These are phyloP conservation scores for Talaromyces borbonicus DNA, from an alignment of 495 filamentous ascomycete species.

Conservation along the genomic window DNA sequence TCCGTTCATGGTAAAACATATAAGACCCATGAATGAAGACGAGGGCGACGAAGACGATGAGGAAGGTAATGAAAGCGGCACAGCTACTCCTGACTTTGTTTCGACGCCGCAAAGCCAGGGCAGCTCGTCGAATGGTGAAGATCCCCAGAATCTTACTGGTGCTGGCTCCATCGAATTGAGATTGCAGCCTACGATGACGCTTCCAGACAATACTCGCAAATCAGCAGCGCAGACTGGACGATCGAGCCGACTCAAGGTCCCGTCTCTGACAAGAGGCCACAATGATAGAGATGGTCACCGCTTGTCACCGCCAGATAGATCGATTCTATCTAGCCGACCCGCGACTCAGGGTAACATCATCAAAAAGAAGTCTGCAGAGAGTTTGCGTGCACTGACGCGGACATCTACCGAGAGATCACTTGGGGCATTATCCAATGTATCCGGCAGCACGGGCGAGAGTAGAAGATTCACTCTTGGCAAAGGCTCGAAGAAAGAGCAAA, in stretches of 20 bases:
- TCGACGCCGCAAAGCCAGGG: slow-evolving; percentile 19
- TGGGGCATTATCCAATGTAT: slow-evolving; percentile 37
- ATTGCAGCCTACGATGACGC: slow-evolving; percentile 65
- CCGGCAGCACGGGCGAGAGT: slow-evolving; percentile 42
- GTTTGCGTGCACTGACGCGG: slow-evolving; percentile 43
- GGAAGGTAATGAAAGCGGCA: slow-evolving; percentile 46
- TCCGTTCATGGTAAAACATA: slow-evolving; percentile 75
- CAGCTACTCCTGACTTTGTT: slow-evolving; percentile 20
- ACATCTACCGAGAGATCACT: slow-evolving; percentile 35
- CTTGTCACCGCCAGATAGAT: slow-evolving; percentile 16
- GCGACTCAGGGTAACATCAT: slow-evolving; percentile 23
- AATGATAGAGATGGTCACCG: slow-evolving; percentile 36
- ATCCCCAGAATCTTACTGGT: slow-evolving; percentile 34
- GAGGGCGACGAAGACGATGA: slow-evolving; percentile 46
- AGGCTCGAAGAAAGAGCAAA: slow-evolving; percentile 45
- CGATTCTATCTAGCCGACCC: slow-evolving; percentile 16
- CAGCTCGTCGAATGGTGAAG: slow-evolving; percentile 24
- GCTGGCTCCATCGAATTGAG: slow-evolving; percentile 66
- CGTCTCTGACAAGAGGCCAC: slow-evolving; percentile 28
- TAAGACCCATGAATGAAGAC: slow-evolving; percentile 36
- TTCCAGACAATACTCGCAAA: slow-evolving; percentile 39
- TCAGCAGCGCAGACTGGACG: slow-evolving; percentile 20
- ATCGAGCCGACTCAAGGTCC: slow-evolving; percentile 33
- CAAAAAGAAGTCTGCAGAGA: slow-evolving; percentile 63
- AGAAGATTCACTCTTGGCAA: slow-evolving; percentile 48